Percentiles rank a stretch among this genome's conserved stretches.
Conservation (phyloP, 805 yeast species). For the Kregervanrija pseudodelftensis region DNA sequence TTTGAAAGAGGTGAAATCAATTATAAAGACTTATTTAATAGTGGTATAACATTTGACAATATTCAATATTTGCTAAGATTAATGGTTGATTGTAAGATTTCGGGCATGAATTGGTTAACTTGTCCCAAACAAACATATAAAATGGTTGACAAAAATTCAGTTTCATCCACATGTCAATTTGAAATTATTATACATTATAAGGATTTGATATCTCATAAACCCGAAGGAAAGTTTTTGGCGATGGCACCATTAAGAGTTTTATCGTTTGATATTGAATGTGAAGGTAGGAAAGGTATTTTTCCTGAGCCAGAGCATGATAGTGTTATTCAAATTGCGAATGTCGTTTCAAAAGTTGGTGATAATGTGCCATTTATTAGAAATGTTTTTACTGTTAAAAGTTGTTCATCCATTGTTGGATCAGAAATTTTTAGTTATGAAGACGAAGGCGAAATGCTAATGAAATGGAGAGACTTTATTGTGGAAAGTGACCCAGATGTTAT, state of each 20-base stretch:
- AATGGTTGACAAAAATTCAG: slow-evolving; percentile 29
- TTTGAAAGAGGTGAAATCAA: slow-evolving; percentile 79
- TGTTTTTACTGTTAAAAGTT: slow-evolving; percentile 87
- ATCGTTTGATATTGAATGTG: slow-evolving; percentile 97
- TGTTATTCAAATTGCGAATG: slow-evolving; percentile 95
- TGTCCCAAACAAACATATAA: slow-evolving; percentile 69
- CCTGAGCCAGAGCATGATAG: slow-evolving; percentile 94
- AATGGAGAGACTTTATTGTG: slow-evolving; percentile 82
- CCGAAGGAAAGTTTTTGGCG: slow-evolving; percentile 90
- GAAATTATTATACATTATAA: slow-evolving; percentile 68
- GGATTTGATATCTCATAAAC: slow-evolving; percentile 68
- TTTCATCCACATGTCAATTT: slow-evolving; percentile 74
- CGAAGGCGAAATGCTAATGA: slow-evolving; percentile 76
- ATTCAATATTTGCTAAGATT: slow-evolving; percentile 77
- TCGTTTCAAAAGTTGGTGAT: slow-evolving; percentile 79
- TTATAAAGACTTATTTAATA: slow-evolving; percentile 56
- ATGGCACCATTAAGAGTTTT: slow-evolving; percentile 90
- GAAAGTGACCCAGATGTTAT: slow-evolving; percentile 91
- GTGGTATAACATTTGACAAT: slow-evolving; percentile 76
- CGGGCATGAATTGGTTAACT: slow-evolving; percentile 97
- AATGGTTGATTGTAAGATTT: slow-evolving; percentile 87
- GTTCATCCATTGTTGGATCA: slow-evolving; percentile 91
- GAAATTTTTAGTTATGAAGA: slow-evolving; percentile 69
- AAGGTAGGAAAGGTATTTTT: slow-evolving; percentile 93
- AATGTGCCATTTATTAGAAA: slow-evolving; percentile 85